A percentile compares a stretch with the other conserved stretches of the same genome.
Conservation (phyloP, 257 asterid genomes). For the Prunella vulgaris region DNA sequence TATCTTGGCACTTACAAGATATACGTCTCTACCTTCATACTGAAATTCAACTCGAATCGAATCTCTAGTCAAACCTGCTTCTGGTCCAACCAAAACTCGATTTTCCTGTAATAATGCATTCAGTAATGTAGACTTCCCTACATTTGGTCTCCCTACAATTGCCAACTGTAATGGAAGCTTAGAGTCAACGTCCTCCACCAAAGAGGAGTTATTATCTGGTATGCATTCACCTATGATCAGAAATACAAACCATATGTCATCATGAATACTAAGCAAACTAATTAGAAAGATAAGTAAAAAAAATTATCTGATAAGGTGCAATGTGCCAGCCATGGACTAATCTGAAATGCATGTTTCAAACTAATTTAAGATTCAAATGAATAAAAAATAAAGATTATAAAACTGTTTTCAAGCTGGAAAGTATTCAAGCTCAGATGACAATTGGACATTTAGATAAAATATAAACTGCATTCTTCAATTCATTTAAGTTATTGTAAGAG, state of each 20-base stretch:
- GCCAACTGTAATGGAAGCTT: conserved; percentile 92
- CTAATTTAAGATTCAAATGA: not conserved
- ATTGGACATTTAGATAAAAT: too few relatives aligned
- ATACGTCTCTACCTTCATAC: conserved; percentile 76
- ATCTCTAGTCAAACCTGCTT: conserved; percentile 97
- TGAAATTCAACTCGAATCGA: conserved; percentile 81
- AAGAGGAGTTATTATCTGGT: conserved; percentile 28
- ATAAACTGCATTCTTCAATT: not conserved
- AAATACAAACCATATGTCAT: conserved; percentile 19
- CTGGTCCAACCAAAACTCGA: conserved; percentile 96
- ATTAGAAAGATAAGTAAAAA: not conserved
- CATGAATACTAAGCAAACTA: not conserved
- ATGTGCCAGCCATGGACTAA: not conserved
- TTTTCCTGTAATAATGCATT: conserved; percentile 89
- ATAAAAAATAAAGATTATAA: not conserved
- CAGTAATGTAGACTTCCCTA: conserved; percentile 92
- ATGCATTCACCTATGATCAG: conserved; percentile 33
- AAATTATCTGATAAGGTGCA: not conserved
- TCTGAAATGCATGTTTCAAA: not conserved
- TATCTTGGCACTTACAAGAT: conserved; percentile 45
- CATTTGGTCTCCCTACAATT: conserved; percentile 96
- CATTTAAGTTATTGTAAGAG: not conserved
- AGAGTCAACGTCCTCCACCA: conserved; percentile 42
- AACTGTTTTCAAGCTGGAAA: conserved; percentile 3
- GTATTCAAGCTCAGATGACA: not conserved